Evolutionary conservation across 2,329 filamentous ascomycete genomes (phyloP).

Genomic region (Colletotrichum sansevieriae): DNA sequence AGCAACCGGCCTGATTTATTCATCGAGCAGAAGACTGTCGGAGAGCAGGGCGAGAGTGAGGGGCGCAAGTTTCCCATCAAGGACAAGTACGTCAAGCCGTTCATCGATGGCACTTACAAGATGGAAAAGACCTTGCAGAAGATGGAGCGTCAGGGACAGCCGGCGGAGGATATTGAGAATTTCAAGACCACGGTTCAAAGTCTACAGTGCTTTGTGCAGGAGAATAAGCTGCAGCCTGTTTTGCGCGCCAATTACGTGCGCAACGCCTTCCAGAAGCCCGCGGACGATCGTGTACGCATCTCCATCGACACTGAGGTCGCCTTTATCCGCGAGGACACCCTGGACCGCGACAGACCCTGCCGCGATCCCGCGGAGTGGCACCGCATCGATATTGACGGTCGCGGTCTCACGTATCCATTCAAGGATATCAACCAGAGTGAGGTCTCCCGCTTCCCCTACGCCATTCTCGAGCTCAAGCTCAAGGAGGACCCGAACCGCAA

Average conservation of each 20-base stretch:
- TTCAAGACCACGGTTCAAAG: constrained; percentile 80
- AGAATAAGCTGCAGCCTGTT: constrained; percentile 84
- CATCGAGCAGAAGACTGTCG: constrained; percentile 90
- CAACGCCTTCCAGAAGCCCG: constrained; percentile 95
- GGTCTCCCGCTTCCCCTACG: constrained; percentile 90
- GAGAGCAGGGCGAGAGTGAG: constrained; percentile 80
- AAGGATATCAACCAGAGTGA: constrained; percentile 89
- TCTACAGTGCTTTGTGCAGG: constrained; percentile 84
- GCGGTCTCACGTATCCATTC: constrained; percentile 88
- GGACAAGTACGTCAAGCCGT: constrained; percentile 91
- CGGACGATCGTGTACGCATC: constrained; percentile 89
- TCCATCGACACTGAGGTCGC: constrained; percentile 94
- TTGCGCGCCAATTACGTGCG: constrained; percentile 93
- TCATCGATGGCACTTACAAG: constrained; percentile 87
- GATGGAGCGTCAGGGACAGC: constrained; percentile 82
- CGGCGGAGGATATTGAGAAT: constrained; percentile 73
- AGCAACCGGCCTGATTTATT: constrained; percentile 82
- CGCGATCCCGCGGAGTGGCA: constrained; percentile 93
- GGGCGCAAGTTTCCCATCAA: constrained; percentile 89
- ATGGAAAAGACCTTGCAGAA: constrained; percentile 93
- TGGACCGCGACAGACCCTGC: constrained; percentile 88
- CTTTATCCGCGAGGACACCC: constrained; percentile 82
- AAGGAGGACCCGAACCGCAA: constrained; percentile 75
- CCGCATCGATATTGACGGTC: constrained; percentile 87
- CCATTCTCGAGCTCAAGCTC: constrained; percentile 92